A percentile compares a stretch with the other conserved stretches of the same genome.
Evolutionary conservation across 306 rosid genomes (phyloP).

Genomic region (Acacia acuminata): DNA sequence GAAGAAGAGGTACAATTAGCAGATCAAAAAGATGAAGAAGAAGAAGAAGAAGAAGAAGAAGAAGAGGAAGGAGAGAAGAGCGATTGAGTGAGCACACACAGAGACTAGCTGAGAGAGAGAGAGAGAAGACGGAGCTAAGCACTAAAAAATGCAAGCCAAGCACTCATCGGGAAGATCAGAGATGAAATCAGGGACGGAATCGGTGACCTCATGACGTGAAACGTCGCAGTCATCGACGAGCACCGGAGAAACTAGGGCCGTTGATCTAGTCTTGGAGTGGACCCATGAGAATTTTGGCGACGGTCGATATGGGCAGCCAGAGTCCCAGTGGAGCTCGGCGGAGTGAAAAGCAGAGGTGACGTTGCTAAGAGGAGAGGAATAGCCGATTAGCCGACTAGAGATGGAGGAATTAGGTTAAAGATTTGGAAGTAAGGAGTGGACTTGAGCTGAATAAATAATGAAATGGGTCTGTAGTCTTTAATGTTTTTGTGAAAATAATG

Average conservation of each 20-base stretch:
- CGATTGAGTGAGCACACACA: conserved; percentile 27
- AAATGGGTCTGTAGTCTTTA: too few species aligned
- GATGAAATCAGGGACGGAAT: conserved; percentile 51
- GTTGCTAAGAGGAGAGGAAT: too few species aligned
- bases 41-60: too few species aligned
- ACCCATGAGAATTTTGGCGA: conserved; percentile 47
- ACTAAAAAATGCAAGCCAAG: conserved; percentile 76
- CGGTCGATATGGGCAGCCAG: conserved; percentile 20
- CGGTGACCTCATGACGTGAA: neutral
- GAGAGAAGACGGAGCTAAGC: conserved; percentile 40
- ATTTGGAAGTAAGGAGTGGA: too few species aligned
- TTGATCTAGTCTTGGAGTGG: conserved; percentile 57
- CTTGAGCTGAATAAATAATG: too few species aligned
- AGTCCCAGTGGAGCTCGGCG: too few species aligned
- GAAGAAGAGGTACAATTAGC: too few species aligned
- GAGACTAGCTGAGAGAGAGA: conserved; percentile 16
- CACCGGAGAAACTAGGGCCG: conserved; percentile 63
- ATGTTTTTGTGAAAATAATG: too few species aligned
- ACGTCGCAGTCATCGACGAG: conserved; percentile 6
- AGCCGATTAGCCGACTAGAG: too few species aligned
- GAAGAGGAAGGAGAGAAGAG: conserved; percentile 8
- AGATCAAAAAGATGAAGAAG: too few species aligned
- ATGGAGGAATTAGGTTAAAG: too few species aligned
- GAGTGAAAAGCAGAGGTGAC: too few species aligned
- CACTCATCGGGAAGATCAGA: conserved; percentile 92